Percentiles rank a stretch among this genome's conserved stretches.
Evolutionary conservation across 169 alveolate genomes (phyloP).

Genomic region (Eimeria necatrix): DNA sequence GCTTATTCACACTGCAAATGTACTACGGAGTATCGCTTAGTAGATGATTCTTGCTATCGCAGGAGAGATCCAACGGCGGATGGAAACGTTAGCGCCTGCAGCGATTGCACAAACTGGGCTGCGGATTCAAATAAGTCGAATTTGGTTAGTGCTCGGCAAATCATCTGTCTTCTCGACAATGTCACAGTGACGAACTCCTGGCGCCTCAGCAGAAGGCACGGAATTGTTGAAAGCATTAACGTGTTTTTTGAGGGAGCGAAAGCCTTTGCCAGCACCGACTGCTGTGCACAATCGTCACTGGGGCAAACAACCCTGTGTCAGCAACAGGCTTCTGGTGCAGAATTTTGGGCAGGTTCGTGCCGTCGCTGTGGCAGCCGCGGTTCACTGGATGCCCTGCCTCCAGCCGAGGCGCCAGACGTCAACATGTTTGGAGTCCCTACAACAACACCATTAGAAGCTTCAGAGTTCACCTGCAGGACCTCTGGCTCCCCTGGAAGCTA

Average conservation of each 20-base stretch:
- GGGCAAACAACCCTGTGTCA: background rate
- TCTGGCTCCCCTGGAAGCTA: conserved; percentile 19
- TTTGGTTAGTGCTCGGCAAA: background rate
- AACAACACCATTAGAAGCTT: background rate
- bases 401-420: background rate
- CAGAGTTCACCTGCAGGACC: background rate
- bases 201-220: conserved; percentile 53
- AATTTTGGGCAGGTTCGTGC: background rate
- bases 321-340: background rate
- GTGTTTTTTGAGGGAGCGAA: conserved; percentile 38
- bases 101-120: background rate
- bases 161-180: conserved; percentile 19
- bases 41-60: background rate
- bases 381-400: background rate
- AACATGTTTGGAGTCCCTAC: background rate
- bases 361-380: conserved; percentile 38
- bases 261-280: conserved; percentile 60
- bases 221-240: conserved; percentile 58
- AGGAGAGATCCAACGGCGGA: background rate
- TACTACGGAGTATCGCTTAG: background rate
- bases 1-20: background rate
- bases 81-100: conserved; percentile 1
- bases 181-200: conserved; percentile 59
- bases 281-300: background rate
- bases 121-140: background rate